Evolutionary conservation across 1,284 basidiomycete genomes (phyloP).

Genomic region (Fomitopsis palustris): DNA sequence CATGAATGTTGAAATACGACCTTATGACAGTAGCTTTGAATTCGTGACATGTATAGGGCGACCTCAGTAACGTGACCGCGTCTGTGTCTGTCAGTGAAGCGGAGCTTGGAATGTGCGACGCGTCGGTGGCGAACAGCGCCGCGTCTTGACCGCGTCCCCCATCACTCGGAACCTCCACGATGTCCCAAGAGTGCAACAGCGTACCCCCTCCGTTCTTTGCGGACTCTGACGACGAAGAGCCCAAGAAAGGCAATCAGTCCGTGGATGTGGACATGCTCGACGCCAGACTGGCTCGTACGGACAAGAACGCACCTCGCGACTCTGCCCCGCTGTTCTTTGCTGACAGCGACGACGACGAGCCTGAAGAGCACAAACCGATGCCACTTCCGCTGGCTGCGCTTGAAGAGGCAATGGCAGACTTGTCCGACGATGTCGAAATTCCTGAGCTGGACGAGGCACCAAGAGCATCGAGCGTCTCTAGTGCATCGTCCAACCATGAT

Average conservation of each 20-base stretch:
- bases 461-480: constrained; percentile 42
- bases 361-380: background rate
- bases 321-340: constrained; percentile 45
- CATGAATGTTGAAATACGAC: background rate
- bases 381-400: background rate
- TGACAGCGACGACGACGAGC: constrained; percentile 56
- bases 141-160: constrained; percentile 10
- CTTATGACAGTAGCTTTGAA: too few species aligned
- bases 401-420: constrained; percentile 28
- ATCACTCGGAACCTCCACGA: constrained; percentile 3
- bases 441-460: constrained; percentile 18
- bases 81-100: background rate
- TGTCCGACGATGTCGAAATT: constrained; percentile 48
- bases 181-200: background rate
- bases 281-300: background rate
- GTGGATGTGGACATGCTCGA: background rate
- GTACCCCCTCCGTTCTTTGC: constrained; percentile 33
- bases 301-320: background rate
- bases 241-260: background rate
- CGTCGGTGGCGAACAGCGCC: constrained; percentile 25
- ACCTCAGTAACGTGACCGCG: background rate
- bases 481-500: constrained; percentile 29
- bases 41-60: too few species aligned
- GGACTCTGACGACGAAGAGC: constrained; percentile 32
- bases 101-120: constrained; percentile 10